Percentiles rank a stretch among this genome's conserved stretches.
phyloP scores from a whole-genome alignment of 495 filamentous ascomycete species.

The Aspergillus saccharolyticus region DNA sequence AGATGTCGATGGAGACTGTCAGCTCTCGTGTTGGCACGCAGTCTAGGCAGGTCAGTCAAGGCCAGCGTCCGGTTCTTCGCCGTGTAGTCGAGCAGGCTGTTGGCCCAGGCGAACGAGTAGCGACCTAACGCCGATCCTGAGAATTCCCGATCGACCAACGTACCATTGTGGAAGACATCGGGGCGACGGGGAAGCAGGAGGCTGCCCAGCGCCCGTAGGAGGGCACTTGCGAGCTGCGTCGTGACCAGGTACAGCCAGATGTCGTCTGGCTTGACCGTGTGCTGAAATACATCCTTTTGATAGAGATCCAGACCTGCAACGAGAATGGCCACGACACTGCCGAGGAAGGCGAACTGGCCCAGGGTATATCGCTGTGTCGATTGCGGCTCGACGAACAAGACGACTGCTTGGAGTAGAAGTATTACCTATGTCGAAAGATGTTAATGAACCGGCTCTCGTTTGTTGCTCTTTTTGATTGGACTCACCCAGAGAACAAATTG shows the following conservation, averaged over 20 bases:
- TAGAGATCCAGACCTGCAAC: slow-evolving; percentile 17
- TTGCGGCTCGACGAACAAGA: slow-evolving; percentile 32
- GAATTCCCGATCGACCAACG: slow-evolving; percentile 58
- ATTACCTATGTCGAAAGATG: slow-evolving; percentile 15
- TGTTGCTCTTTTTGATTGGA: too few relatives aligned
- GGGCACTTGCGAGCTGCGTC: slow-evolving; percentile 21
- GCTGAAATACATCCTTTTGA: slow-evolving; percentile 12
- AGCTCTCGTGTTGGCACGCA: slow-evolving; percentile 24
- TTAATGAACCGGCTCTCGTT: too few relatives aligned
- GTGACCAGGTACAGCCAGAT: slow-evolving; percentile 18
- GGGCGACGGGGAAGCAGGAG: slow-evolving; percentile 60
- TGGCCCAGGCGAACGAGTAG: slow-evolving; percentile 62
- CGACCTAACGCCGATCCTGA: slow-evolving; percentile 56
- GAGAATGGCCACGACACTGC: slow-evolving; percentile 22
- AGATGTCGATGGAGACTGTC: slow-evolving; percentile 39
- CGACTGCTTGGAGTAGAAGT: slow-evolving; percentile 28
- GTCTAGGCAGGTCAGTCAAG: slow-evolving; percentile 53
- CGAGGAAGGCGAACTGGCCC: slow-evolving; percentile 26
- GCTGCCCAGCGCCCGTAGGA: slow-evolving; percentile 27
- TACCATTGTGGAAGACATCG: slow-evolving; percentile 52
- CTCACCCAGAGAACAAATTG: neutral
- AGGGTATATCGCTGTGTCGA: slow-evolving; percentile 27
- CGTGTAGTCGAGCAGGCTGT: slow-evolving; percentile 47
- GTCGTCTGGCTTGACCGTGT: slow-evolving; percentile 2
- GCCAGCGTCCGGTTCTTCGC: slow-evolving; percentile 54